Base-by-base conservation (phyloP, 495 filamentous ascomycete genomes). In the Penicillium verhagenii region DNA sequence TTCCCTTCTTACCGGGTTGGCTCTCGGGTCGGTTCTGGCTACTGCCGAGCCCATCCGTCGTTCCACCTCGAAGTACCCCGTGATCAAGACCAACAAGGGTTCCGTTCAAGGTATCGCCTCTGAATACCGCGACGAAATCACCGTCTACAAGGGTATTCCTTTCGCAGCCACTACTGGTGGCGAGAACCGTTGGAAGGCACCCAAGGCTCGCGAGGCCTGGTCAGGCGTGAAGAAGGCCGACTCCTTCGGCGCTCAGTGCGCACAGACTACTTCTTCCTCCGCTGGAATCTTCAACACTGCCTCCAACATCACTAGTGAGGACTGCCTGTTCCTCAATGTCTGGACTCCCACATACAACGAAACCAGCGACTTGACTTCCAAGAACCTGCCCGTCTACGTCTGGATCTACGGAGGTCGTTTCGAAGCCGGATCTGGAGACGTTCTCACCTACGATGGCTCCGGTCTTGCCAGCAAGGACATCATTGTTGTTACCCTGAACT, bases 401-500 rank as follows among this genome's bases (percentile, higher is more conserved):
- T 70, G 64, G 38, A 57, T 67, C 53, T 67, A 67, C 18, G 64
- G 64, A 4, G 67, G 64, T 47, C 59, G 62, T 14, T 65, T 65
- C 55, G 66, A 62, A 24, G 59, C 59, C 3, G 63, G 64, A 2
- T 59, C 61, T 35, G 64, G 50, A 42, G 63, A 63, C 53, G 62
- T 61, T n/a, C 47, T 50, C 2, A 61, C 59, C 37, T 67, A 63
- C 56, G 62, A 67, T 53, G 64, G 66, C 3, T 49, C 47, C 18
- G 65, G 65, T 54, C 62, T 67, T 33, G 64, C 61, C n/a, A 55
- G 58, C 42, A 67, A 67, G 56, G 67, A 61, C 25, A 56, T 70
- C 10, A 54, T 70, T 31, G 63, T 65, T 37, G 64, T 70, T 20
- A 70, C 61, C 51, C 16, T 67, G 26, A 70, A 70, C 51, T 67